phyloP scores from a whole-genome alignment of 2,329 filamentous ascomycete genomes.

The Bisporella sp. region DNA sequence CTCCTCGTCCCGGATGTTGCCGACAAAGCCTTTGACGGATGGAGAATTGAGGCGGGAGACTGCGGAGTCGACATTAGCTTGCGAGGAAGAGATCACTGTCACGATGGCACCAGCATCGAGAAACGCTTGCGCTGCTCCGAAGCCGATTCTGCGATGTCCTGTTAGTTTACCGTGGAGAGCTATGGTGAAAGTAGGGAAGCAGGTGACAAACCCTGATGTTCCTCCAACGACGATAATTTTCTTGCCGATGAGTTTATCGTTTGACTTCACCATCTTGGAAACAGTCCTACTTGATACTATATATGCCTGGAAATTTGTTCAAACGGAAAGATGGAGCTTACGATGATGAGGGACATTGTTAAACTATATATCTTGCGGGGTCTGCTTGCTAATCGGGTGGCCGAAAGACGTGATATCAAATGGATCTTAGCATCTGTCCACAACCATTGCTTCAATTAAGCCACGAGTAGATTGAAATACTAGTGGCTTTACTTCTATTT shows the following conservation, averaged over 20 bases:
- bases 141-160: constrained; percentile 29
- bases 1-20: constrained; percentile 30
- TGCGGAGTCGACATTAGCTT: constrained; percentile 25
- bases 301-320: too few species aligned
- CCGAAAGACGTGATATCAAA: too few species aligned
- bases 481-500: too few species aligned
- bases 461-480: too few species aligned
- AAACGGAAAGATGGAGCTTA: too few species aligned
- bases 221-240: constrained; percentile 32
- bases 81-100: constrained; percentile 20
- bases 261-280: constrained; percentile 13
- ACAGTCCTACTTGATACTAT: too few species aligned
- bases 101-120: constrained; percentile 30
- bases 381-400: too few species aligned
- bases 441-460: too few species aligned
- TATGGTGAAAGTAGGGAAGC: background rate
- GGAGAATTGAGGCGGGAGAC: constrained; percentile 21
- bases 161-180: background rate
- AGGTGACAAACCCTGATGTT: constrained; percentile 26
- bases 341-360: too few species aligned
- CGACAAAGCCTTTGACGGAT: constrained; percentile 23
- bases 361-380: too few species aligned
- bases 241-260: constrained; percentile 29
- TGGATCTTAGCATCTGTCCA: too few species aligned
- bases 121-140: constrained; percentile 30